These are phyloP conservation scores for Leucogyrophana mollusca DNA, from an alignment of 768 basidiomycete species.

Conservation along the genomic window DNA sequence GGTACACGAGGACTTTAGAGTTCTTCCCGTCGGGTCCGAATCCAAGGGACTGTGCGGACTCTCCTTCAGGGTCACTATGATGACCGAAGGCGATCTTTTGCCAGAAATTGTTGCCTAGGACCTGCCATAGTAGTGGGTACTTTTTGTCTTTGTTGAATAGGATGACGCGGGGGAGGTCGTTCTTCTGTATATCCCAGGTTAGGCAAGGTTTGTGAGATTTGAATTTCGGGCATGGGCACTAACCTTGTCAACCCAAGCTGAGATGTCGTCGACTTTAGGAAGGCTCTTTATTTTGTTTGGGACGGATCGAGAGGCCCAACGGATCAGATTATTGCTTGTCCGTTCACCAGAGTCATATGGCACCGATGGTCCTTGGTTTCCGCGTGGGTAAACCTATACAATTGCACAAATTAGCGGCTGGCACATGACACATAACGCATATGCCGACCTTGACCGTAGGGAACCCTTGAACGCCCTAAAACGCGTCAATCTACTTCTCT, in stretches of 20 bases:
- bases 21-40: constrained; percentile 51
- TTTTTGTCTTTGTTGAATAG: constrained; percentile 75
- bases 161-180: constrained; percentile 53
- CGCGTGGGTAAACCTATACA: constrained; percentile 77
- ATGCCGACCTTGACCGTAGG: constrained; percentile 80
- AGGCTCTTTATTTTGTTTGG: constrained; percentile 69
- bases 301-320: constrained; percentile 73
- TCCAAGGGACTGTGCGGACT: constrained; percentile 56
- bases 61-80: constrained; percentile 66
- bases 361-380: constrained; percentile 57
- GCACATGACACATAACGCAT: background rate
- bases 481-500: background rate
- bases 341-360: constrained; percentile 69
- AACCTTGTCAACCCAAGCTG: constrained; percentile 71
- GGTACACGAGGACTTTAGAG: constrained; percentile 72
- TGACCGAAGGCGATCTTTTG: constrained; percentile 61
- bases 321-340: constrained; percentile 68
- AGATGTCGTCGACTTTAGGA: constrained; percentile 53
- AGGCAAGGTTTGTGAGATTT: background rate
- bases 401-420: constrained; percentile 6
- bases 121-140: constrained; percentile 78
- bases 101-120: constrained; percentile 70
- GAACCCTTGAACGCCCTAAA: constrained; percentile 80
- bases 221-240: too few species aligned
- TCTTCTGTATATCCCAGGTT: constrained; percentile 24